Evolutionary conservation across 2,329 filamentous ascomycete genomes (phyloP), one percentile per base, ranked within the genome.

Genomic region (Arachnopeziza araneosa): DNA sequence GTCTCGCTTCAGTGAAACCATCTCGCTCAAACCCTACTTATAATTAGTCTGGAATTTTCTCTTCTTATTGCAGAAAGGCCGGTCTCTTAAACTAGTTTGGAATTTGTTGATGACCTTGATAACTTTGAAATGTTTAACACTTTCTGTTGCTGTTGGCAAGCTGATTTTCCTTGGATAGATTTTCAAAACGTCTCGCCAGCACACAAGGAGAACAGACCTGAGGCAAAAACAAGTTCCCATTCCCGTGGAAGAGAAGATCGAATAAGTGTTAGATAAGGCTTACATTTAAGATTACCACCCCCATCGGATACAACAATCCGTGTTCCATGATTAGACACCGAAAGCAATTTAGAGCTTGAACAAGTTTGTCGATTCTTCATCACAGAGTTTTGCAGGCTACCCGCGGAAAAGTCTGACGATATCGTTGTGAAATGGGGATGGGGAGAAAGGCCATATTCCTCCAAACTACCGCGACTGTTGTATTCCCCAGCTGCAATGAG

Each of bases 401-500:
- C 70, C 48, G 69, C 64, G 68, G 63, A 63, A 68, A 30, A 57
- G 53, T 57, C 63, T 72, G 67, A 76, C 64, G 62, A 70, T 63
- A 65, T 62, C n/a, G 63, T 67, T 17, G 66, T 60, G 17, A 64
- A 36, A 21, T 63, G 61, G 57, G 63, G 63, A 14, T 66, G 67
- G 57, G 74, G 75, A 24, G 75, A 78, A 1, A 91, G 75, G 17
- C 86, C 85, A 72, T 96, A 96, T n/a, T 96, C 77, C 70, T 98
- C 93, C 1, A 98, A 78, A 0, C 73, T 95, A 93, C 12, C 12
- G 17, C 36, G 36, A 32, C 89, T 91, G 67, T 95, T 96, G 76
- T 97, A 97, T 71, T 93, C 90, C 5, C 93, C 93, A 49, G 89
- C 90, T 2, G 91, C 90, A 56, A 96, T 83, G 24, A 97, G 75